phyloP scores from a whole-genome alignment of 2,329 filamentous ascomycete species.

The Colletotrichum magnum region DNA sequence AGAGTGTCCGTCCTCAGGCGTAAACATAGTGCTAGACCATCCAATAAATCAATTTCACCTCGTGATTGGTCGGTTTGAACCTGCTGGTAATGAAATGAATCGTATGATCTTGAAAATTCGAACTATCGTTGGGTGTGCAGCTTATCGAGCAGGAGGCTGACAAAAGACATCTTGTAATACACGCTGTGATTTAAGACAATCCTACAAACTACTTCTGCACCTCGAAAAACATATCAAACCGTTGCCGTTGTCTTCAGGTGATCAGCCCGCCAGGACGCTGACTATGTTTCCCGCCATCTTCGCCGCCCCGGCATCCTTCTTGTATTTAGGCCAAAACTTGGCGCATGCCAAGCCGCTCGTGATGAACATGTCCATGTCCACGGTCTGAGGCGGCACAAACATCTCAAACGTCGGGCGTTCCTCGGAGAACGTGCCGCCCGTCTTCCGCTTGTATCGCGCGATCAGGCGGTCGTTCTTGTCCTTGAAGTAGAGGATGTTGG shows the following conservation, averaged over 20 bases:
- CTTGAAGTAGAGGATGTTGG: conserved; percentile 18
- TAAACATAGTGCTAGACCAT: too few relatives aligned
- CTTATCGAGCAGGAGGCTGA: too few relatives aligned
- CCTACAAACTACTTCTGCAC: too few relatives aligned
- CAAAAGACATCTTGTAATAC: too few relatives aligned
- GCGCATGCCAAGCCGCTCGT: conserved; percentile 15
- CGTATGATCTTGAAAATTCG: too few relatives aligned
- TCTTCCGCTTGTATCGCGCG: conserved; percentile 14
- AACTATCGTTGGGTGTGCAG: too few relatives aligned
- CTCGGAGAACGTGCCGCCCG: not conserved
- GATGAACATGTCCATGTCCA: conserved; percentile 28
- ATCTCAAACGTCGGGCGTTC: conserved; percentile 9
- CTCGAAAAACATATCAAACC: too few relatives aligned
- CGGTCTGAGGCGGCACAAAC: conserved; percentile 14
- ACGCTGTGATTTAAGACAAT: too few relatives aligned
- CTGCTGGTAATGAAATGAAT: too few relatives aligned
- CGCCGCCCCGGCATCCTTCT: not conserved
- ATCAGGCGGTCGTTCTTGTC: not conserved
- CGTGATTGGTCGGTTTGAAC: too few relatives aligned
- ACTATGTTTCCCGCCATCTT: not conserved
- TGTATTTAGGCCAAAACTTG: conserved; percentile 2
- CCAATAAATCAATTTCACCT: too few relatives aligned
- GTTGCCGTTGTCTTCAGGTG: too few relatives aligned
- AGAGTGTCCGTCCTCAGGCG: conserved; percentile 56
- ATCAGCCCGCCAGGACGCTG: not conserved